Evolutionary conservation across 2,329 filamentous ascomycete species (phyloP), one percentile per base, ranked within the genome.

Genomic region (Pezicula radicicola): DNA sequence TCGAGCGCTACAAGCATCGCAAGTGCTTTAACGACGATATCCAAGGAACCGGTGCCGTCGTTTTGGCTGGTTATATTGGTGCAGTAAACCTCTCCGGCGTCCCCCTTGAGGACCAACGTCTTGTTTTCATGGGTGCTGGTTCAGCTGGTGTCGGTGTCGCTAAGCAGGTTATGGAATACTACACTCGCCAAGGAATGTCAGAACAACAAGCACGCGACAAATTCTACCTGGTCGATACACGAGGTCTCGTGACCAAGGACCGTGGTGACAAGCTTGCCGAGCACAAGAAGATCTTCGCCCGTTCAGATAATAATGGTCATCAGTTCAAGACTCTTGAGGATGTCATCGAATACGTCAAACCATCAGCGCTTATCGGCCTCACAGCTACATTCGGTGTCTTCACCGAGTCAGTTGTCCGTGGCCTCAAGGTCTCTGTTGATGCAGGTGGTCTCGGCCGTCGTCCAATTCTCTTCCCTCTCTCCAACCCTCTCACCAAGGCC

Each of bases 21-120:
- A 92, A 89, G 71, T 95, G 90, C 80, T 99, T 99, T 83, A 97
- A 97, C 72, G 94, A 97, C 67, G 93, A 99, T 68, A 94, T 99
- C 67, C 93, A 97, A 77, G 93, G 93, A 60, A 97, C 94, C 62
- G 94, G 94, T 63, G 91, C 93, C 57, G 94, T 99, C 65, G 91
- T 97, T 56, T 81, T 97, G 50, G 93, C 83, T 58, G 93, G 93
- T 78, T 84, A 85, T 63, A 86, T 86, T 55, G 80, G 81, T 51
- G 83, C 82, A 39, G 91, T 96, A 54, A 93, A 93, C 74, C 83
- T 90, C 55, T 95, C 91, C 13, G 88, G 87, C 48, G 84, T 96
- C 15, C 89, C 91, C 27, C 75, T 92, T 47, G 88, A 91, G 72
- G 91, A 97, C 66, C 94, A 99, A 72, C 88, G 88, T 50, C 88